Evolutionary conservation across 495 filamentous ascomycete species (phyloP).

Genomic region (Penicillium coprophilum): DNA sequence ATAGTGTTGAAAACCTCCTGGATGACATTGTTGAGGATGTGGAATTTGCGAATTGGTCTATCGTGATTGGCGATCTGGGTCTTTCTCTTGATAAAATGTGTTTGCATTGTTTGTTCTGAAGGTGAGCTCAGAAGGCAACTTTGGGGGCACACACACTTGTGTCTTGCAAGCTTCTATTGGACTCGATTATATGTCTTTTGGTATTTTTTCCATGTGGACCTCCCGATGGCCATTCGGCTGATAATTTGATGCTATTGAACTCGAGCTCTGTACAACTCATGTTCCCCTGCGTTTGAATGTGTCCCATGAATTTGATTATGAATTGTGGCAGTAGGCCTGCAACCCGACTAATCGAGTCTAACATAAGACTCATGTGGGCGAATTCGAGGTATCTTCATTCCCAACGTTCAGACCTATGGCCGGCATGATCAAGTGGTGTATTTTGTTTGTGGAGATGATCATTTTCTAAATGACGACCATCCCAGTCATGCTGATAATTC

Average conservation of each 20-base stretch:
- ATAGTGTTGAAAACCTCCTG: slow-evolving; percentile 22
- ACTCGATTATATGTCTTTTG: background rate
- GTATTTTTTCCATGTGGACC: background rate
- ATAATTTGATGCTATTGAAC: background rate
- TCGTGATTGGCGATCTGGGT: slow-evolving; percentile 16
- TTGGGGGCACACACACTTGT: background rate
- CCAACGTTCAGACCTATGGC: background rate
- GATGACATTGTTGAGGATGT: slow-evolving; percentile 20
- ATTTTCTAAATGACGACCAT: background rate
- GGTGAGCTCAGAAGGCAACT: background rate
- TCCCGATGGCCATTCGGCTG: background rate
- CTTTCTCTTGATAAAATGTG: slow-evolving; percentile 25
- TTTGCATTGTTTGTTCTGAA: slow-evolving; percentile 38
- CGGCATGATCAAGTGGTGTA: background rate
- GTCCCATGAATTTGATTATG: background rate
- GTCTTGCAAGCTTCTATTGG: background rate
- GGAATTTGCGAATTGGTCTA: slow-evolving; percentile 5
- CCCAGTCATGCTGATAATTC: background rate
- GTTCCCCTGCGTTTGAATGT: slow-evolving; percentile 3
- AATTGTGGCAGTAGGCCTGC: background rate
- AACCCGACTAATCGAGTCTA: background rate
- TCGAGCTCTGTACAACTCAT: background rate
- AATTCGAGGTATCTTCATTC: background rate
- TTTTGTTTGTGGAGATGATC: background rate
- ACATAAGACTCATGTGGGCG: background rate